Base-by-base conservation (phyloP, 108 stramenopile genomes). In the Pseudonitzschia delicatissima region DNA sequence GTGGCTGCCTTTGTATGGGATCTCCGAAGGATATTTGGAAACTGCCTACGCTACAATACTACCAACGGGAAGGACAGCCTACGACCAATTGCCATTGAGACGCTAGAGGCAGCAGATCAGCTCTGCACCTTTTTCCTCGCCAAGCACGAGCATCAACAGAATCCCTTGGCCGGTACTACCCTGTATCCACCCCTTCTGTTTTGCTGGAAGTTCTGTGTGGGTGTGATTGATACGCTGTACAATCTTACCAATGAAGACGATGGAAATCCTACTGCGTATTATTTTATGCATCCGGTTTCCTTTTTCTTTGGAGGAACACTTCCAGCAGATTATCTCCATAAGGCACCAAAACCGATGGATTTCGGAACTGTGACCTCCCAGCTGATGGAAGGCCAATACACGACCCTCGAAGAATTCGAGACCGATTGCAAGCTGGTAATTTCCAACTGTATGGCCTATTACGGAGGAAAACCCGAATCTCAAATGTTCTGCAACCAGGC, bases 1-100 rank as follows among this genome's bases (percentile, higher is more conserved):
- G 52, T 91, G 2, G 69, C 82, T 0, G 76, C 84, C 11, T 91
- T 93, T 67, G 86, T 82, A 0, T 64, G 78, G 64, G 92, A 93
- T 67, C 49, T 93, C 28, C 76, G 92, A 37, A 64, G 89, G 32
- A 83, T 93, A 5, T 88, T 84, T 55, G 57, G 84, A 51, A 93
- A 93, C 60, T 93, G 92, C 64, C 71, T 93, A 15, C 84, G 84
- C 48, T 93, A 79, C 86, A 93, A 93, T 47, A 86, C 81, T 12
- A 73, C 85, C 26, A 57, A 57, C 17, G 57, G 80, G 28, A 64
- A 77, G 28, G 87, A 91, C 53, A 71, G 74, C 18, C 76, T 87
- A 18, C 87, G 92, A 57, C 78, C 80, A 9, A 55, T 88, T 17
- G 89, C 89, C 8, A 72, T 64, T 3, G 78, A 90, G 23, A 66